phyloP scores from a whole-genome alignment of 2,329 filamentous ascomycete genomes.

The Fusarium keratoplasticum region DNA sequence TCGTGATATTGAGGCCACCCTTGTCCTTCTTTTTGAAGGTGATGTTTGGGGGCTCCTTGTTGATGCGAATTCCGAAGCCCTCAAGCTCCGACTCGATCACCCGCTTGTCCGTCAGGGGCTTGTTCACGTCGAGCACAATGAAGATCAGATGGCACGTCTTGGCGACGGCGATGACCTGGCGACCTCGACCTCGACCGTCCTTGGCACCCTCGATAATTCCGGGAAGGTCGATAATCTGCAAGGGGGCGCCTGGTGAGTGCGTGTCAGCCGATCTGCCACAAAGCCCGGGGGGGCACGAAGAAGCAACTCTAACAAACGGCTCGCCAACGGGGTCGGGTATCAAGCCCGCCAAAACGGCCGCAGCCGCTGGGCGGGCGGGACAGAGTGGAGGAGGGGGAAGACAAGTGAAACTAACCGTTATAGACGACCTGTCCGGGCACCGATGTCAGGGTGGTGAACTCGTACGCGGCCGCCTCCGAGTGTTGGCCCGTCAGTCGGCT shows the following conservation, averaged over 20 bases:
- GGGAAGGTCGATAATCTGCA: conserved; percentile 97
- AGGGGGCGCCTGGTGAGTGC: conserved; percentile 74
- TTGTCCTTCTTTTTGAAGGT: conserved; percentile 99
- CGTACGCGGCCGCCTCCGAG: conserved; percentile 96
- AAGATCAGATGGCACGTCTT: conserved; percentile 99
- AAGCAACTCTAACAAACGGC: conserved; percentile 6
- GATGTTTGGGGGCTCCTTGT: conserved; percentile 97
- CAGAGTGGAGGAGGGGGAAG: conserved; percentile 7
- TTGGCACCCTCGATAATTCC: conserved; percentile 99
- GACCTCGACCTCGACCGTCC: conserved; percentile 95
- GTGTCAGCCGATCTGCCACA: conserved; percentile 34
- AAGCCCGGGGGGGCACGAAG: conserved; percentile 16
- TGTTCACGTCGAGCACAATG: conserved; percentile 98
- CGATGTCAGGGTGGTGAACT: conserved; percentile 98
- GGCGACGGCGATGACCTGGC: conserved; percentile 97
- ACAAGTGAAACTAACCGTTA: conserved; percentile 70
- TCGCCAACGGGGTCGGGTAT: conserved; percentile 29
- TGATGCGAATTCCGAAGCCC: conserved; percentile 97
- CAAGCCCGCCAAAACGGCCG: conserved; percentile 23
- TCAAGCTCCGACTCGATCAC: conserved; percentile 96
- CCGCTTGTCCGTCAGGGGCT: conserved; percentile 95
- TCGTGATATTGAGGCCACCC: conserved; percentile 95
- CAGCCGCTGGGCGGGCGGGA: conserved; percentile 21
- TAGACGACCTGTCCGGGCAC: conserved; percentile 96
- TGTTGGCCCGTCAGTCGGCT: conserved; percentile 94